Percentiles rank a stretch among this genome's conserved stretches.
Evolutionary conservation across 1,284 basidiomycete species (phyloP).

Genomic region (Pulveroboletus sp.): DNA sequence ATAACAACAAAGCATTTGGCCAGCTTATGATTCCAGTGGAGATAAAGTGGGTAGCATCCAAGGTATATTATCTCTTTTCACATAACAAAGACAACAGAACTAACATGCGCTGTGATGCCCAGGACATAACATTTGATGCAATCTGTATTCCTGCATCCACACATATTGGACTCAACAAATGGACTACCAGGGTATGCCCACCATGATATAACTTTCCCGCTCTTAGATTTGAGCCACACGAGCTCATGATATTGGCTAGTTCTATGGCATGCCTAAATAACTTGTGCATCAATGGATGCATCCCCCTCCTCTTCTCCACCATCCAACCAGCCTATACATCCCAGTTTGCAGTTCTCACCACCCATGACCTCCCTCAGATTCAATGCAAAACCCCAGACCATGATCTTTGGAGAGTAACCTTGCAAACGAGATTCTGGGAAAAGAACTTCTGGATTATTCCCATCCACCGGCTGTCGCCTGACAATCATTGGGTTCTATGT

Average conservation of each 20-base stretch:
- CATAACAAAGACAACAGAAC: too few species aligned
- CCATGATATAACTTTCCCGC: neutral
- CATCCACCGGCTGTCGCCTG: neutral
- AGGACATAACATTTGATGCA: neutral
- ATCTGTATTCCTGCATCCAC: too few species aligned
- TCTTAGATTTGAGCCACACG: neutral
- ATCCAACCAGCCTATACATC: neutral
- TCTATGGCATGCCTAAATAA: neutral
- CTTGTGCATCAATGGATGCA: neutral
- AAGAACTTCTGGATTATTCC: neutral
- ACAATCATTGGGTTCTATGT: conserved; percentile 2
- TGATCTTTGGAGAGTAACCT: neutral
- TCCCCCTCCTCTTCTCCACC: neutral
- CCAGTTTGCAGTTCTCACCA: neutral
- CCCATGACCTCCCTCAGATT: neutral
- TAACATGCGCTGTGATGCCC: neutral
- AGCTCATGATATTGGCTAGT: neutral
- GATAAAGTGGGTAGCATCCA: neutral
- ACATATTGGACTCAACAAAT: too few species aligned
- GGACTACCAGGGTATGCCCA: neutral
- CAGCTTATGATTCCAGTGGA: neutral
- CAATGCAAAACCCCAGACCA: neutral
- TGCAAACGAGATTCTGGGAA: neutral
- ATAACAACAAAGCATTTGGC: neutral
- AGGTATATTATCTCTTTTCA: neutral